Conservation (phyloP, 2,329 filamentous ascomycete species). For the Aspergillus glaucus region DNA sequence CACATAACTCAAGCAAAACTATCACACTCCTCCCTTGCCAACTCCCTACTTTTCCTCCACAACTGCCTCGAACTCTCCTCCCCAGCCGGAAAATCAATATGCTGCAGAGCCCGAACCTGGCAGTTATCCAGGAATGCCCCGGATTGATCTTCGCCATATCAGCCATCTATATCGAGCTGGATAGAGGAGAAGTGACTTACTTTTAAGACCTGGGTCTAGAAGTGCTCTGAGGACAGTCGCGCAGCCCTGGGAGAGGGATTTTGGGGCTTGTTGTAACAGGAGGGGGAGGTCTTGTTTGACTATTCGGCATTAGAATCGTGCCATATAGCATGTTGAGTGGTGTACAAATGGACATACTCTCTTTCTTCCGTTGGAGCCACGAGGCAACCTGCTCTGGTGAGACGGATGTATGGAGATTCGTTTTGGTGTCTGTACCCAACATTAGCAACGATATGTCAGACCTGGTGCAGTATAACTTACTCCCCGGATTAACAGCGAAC, state of each 20-base stretch:
- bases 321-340: not conserved
- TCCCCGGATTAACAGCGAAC: slow-evolving; percentile 22
- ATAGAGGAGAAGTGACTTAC: slow-evolving; percentile 8
- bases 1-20: no score
- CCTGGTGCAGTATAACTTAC: slow-evolving; percentile 9
- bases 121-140: slow-evolving; percentile 21
- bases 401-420: slow-evolving; percentile 16
- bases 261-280: slow-evolving; percentile 18
- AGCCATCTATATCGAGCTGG: not conserved
- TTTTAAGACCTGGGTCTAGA: slow-evolving; percentile 18
- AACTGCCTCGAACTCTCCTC: slow-evolving; percentile 21
- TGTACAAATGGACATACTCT: slow-evolving; percentile 8
- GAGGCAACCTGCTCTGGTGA: slow-evolving; percentile 13
- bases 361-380: slow-evolving; percentile 20
- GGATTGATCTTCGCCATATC: slow-evolving; percentile 10
- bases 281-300: slow-evolving; percentile 14
- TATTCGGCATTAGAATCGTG: not conserved
- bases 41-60: slow-evolving; percentile 26
- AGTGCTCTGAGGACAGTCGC: slow-evolving; percentile 17
- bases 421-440: slow-evolving; percentile 13
- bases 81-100: slow-evolving; percentile 21
- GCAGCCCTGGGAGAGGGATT: slow-evolving; percentile 16
- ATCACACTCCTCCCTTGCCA: slow-evolving; percentile 19
- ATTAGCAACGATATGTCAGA: no score
- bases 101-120: slow-evolving; percentile 12